These are phyloP conservation scores for Boletus reticulatus DNA, from an alignment of 768 basidiomycete genomes.

Conservation along the genomic window DNA sequence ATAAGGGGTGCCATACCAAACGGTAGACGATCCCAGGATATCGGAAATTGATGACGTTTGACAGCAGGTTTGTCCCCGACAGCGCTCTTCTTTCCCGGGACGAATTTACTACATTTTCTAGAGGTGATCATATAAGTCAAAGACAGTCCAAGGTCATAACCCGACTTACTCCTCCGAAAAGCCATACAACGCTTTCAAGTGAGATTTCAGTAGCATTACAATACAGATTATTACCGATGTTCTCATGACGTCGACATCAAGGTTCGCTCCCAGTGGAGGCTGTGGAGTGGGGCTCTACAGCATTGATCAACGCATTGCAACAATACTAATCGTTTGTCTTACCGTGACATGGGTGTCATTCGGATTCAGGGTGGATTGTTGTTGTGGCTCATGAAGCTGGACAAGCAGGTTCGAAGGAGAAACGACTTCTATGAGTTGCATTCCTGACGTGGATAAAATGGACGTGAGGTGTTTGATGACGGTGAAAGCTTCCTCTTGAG, in stretches of 20 bases:
- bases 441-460: constrained; percentile 74
- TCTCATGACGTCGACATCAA: constrained; percentile 42
- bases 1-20: constrained; percentile 60
- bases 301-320: neutral
- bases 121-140: neutral
- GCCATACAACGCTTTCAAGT: constrained; percentile 81
- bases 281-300: constrained; percentile 1
- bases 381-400: constrained; percentile 46
- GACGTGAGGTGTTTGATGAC: constrained; percentile 78
- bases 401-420: constrained; percentile 70
- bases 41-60: constrained; percentile 57
- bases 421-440: constrained; percentile 73
- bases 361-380: neutral
- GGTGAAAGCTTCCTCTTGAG: constrained; percentile 87
- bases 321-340: constrained; percentile 17
- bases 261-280: constrained; percentile 2
- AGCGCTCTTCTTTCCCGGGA: constrained; percentile 84
- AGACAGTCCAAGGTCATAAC: neutral
- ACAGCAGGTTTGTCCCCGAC: constrained; percentile 79
- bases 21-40: constrained; percentile 73
- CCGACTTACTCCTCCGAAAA: constrained; percentile 84
- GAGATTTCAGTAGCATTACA: constrained; percentile 81
- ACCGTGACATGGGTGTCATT: constrained; percentile 3
- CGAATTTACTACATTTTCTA: constrained; percentile 91
- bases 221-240: constrained; percentile 79